phyloP scores from a whole-genome alignment of 805 yeast species.

The Pichia insulana region DNA sequence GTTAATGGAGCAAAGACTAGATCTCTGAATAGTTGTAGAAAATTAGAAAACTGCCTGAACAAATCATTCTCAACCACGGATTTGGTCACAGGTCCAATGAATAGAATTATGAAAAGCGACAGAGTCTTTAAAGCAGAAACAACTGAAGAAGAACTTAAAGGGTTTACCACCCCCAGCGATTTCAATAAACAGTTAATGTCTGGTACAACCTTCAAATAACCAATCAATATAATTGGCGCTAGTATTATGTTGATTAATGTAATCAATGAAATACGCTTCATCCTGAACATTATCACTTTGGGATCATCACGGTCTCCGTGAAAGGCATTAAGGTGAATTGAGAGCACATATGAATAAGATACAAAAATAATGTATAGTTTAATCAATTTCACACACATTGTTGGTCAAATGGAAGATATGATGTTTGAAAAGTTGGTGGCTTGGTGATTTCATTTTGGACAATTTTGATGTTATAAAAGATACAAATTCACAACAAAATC shows the following conservation, averaged over 20 bases:
- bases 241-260: slow-evolving; percentile 19
- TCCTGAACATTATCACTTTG: slow-evolving; percentile 33
- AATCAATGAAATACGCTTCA: slow-evolving; percentile 32
- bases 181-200: slow-evolving; percentile 2
- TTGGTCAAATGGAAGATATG: too few relatives aligned
- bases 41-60: neutral
- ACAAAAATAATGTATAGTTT: slow-evolving; percentile 25
- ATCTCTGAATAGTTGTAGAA: slow-evolving; percentile 34
- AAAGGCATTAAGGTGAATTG: slow-evolving; percentile 27
- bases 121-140: neutral
- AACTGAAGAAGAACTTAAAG: neutral
- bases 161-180: slow-evolving; percentile 15
- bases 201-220: slow-evolving; percentile 12
- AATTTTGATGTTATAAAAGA: too few relatives aligned
- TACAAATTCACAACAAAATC: too few relatives aligned
- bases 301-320: slow-evolving; percentile 34
- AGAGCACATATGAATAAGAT: slow-evolving; percentile 40
- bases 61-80: neutral
- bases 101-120: slow-evolving; percentile 22
- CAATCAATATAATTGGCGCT: slow-evolving; percentile 26
- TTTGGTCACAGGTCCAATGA: slow-evolving; percentile 31
- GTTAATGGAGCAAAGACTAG: slow-evolving; percentile 65
- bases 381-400: neutral
- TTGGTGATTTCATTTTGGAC: too few relatives aligned
- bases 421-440: too few relatives aligned